Evolutionary conservation across 495 filamentous ascomycete genomes (phyloP).

Genomic region (Neurospora tetrasperma): DNA sequence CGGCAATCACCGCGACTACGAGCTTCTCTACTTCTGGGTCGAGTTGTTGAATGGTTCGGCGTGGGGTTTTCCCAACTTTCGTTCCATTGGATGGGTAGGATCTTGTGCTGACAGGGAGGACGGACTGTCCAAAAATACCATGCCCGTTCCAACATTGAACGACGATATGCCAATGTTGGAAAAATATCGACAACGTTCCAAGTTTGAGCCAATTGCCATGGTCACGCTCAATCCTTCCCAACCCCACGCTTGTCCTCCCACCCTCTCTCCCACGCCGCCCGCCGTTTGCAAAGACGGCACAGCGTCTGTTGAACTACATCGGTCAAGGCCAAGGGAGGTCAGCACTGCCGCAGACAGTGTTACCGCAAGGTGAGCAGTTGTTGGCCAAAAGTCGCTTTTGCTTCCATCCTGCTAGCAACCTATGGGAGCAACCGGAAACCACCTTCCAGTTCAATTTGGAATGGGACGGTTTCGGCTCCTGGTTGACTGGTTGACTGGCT

Average conservation of each 20-base stretch:
- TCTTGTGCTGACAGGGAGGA: not conserved
- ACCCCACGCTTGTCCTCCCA: not conserved
- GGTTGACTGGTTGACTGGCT: not conserved
- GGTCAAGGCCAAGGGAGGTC: not conserved
- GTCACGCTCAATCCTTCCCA: not conserved
- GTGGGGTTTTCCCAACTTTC: not conserved
- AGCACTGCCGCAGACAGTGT: not conserved
- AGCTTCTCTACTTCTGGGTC: not conserved
- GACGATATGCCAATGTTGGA: not conserved
- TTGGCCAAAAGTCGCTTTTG: not conserved
- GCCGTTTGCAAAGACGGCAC: not conserved
- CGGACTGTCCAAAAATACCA: not conserved
- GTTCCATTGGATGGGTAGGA: not conserved
- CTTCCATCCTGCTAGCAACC: not conserved
- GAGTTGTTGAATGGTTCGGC: not conserved
- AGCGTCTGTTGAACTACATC: not conserved
- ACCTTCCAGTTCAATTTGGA: not conserved
- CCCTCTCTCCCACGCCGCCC: not conserved
- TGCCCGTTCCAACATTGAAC: not conserved
- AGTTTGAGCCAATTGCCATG: not conserved
- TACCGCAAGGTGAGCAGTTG: not conserved
- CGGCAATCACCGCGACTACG: not conserved
- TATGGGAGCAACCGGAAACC: not conserved
- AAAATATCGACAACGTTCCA: not conserved
- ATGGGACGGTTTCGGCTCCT: not conserved